Percentiles rank a stretch among this genome's conserved stretches.
phyloP scores from a whole-genome alignment of 2,329 filamentous ascomycete genomes.

The Xylaria sp. region DNA sequence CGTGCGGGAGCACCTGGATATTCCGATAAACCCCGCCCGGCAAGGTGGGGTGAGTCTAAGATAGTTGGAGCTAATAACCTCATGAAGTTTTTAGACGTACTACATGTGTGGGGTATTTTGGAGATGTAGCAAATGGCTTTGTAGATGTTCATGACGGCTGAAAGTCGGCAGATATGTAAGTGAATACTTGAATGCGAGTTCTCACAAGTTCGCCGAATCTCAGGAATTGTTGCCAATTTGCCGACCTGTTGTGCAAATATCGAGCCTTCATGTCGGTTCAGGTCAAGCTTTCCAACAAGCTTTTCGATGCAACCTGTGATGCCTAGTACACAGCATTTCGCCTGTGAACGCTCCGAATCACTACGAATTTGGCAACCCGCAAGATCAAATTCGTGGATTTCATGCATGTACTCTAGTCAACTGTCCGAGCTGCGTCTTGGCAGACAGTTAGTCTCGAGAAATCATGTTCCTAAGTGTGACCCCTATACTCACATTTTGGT shows the following conservation, averaged over 20 bases:
- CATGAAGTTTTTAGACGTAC: slow-evolving; percentile 3
- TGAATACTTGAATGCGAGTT: not conserved
- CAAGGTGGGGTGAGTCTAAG: slow-evolving; percentile 26
- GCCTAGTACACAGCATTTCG: slow-evolving; percentile 36
- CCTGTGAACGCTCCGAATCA: slow-evolving; percentile 32
- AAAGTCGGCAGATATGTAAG: slow-evolving; percentile 14
- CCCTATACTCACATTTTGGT: slow-evolving; percentile 3
- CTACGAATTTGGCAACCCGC: slow-evolving; percentile 25
- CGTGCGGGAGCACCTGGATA: slow-evolving; percentile 12
- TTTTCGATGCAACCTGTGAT: slow-evolving; percentile 42
- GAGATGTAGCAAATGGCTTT: not conserved
- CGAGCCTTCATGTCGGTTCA: slow-evolving; percentile 12
- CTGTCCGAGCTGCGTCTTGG: slow-evolving; percentile 1
- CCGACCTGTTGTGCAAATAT: slow-evolving; percentile 1
- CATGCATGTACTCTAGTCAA: slow-evolving; percentile 2
- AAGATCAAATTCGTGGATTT: slow-evolving; percentile 1
- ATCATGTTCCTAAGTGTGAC: not conserved
- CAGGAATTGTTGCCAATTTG: slow-evolving; percentile 1
- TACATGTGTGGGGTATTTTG: slow-evolving; percentile 12
- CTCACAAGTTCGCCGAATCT: not conserved
- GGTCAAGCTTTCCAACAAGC: slow-evolving; percentile 47
- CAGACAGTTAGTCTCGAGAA: slow-evolving; percentile 9
- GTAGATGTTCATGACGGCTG: not conserved
- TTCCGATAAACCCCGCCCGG: slow-evolving; percentile 26
- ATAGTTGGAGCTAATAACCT: slow-evolving; percentile 25